These are phyloP conservation scores for Phytophthora sojae DNA, from an alignment of 352 stramenopile species.

Conservation along the genomic window DNA sequence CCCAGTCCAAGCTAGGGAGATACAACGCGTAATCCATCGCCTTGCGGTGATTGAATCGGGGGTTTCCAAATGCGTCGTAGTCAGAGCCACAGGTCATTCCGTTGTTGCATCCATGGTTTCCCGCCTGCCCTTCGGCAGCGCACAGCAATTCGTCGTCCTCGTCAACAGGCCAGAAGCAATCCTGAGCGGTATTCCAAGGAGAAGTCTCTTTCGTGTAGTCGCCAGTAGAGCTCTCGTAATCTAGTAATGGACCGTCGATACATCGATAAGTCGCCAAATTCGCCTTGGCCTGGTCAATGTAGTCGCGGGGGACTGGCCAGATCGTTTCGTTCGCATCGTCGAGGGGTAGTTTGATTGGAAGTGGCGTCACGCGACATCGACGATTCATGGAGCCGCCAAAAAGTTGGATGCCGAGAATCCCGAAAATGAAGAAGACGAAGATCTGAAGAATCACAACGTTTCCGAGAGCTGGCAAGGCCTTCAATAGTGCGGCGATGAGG, in stretches of 20 bases:
- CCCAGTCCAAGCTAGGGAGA: conserved; percentile 76
- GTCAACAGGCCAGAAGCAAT: conserved; percentile 95
- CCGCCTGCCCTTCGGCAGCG: conserved; percentile 41
- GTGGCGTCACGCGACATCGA: conserved; percentile 82
- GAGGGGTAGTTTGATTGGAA: conserved; percentile 65
- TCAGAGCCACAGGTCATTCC: conserved; percentile 67
- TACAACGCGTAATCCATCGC: conserved; percentile 72
- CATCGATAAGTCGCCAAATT: conserved; percentile 53
- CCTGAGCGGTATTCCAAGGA: conserved; percentile 63
- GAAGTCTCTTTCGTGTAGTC: conserved; percentile 74
- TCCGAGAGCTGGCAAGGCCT: conserved; percentile 85
- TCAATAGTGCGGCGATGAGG: conserved; percentile 85
- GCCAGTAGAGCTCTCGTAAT: conserved; percentile 55
- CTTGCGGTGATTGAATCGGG: conserved; percentile 55
- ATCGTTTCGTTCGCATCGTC: conserved; percentile 38
- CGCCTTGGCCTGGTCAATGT: conserved; percentile 50
- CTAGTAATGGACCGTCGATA: conserved; percentile 42
- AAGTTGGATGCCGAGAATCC: conserved; percentile 91
- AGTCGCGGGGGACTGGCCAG: conserved; percentile 64
- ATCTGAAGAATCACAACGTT: conserved; percentile 91
- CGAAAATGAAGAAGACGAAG: conserved; percentile 94
- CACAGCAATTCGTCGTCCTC: conserved; percentile 81
- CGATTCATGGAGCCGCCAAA: conserved; percentile 85
- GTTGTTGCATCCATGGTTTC: conserved; percentile 59
- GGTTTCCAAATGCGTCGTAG: conserved; percentile 76